Conservation (phyloP, 495 filamentous ascomycete genomes). For the Evansstolkia leycettana region DNA sequence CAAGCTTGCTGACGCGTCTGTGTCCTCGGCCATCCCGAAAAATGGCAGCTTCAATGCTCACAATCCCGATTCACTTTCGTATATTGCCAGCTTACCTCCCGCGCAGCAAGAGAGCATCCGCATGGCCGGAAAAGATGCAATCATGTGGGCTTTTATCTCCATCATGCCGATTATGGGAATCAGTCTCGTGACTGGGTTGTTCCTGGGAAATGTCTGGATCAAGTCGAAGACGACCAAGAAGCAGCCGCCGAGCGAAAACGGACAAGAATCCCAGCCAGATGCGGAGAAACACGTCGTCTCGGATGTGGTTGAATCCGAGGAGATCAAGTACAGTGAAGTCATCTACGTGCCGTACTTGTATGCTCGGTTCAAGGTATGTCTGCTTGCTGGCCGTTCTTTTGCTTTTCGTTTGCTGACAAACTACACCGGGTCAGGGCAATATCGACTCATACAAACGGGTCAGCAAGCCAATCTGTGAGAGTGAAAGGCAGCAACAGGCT, state of each 20-base stretch:
- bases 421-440: too few species aligned
- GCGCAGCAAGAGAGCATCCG: slow-evolving; percentile 14
- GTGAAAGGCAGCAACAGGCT: too few species aligned
- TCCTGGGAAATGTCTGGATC: slow-evolving; percentile 45
- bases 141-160: slow-evolving; percentile 43
- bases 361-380: slow-evolving; percentile 9
- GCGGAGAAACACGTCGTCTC: not conserved
- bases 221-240: slow-evolving; percentile 1
- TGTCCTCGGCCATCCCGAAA: not conserved
- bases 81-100: slow-evolving; percentile 10
- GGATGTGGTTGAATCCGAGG: not conserved
- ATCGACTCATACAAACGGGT: too few species aligned
- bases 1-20: slow-evolving; percentile 14
- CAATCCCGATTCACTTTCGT: slow-evolving; percentile 9
- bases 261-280: not conserved
- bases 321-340: slow-evolving; percentile 8
- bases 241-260: too few species aligned
- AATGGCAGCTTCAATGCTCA: slow-evolving; percentile 5
- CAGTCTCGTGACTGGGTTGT: slow-evolving; percentile 26
- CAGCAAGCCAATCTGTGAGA: too few species aligned
- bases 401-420: not conserved
- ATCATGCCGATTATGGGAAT: slow-evolving; percentile 42
- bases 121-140: slow-evolving; percentile 26
- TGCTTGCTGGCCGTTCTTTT: not conserved
- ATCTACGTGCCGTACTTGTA: slow-evolving; percentile 14